Conservation (phyloP, 495 filamentous ascomycete species). For the Aspergillus incahuasiensis region DNA sequence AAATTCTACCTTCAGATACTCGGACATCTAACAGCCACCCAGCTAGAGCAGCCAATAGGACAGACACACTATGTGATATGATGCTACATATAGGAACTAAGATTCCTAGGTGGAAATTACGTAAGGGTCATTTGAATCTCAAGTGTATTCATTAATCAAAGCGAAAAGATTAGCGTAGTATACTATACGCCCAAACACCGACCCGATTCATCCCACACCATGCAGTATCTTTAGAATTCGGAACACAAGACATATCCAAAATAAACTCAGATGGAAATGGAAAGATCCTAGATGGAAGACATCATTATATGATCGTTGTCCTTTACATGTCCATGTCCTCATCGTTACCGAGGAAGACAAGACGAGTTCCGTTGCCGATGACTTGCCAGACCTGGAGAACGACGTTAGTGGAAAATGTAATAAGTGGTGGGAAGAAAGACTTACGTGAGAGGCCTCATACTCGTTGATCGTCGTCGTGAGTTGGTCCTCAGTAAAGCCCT, state of each 20-base stretch:
- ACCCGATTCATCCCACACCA: slow-evolving; percentile 4
- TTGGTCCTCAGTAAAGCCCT: slow-evolving; percentile 95
- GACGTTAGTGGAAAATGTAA: slow-evolving; percentile 16
- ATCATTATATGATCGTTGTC: not conserved
- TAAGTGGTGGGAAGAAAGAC: slow-evolving; percentile 31
- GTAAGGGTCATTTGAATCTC: too few species aligned
- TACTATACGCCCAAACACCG: slow-evolving; percentile 15
- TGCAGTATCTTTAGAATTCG: slow-evolving; percentile 3
- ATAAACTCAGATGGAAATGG: not conserved
- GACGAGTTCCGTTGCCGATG: slow-evolving; percentile 72
- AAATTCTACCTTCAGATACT: too few species aligned
- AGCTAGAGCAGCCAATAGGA: too few species aligned
- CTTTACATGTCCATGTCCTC: slow-evolving; percentile 51
- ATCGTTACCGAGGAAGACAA: slow-evolving; percentile 72
- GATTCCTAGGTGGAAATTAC: too few species aligned
- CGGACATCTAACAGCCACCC: too few species aligned
- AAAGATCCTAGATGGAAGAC: not conserved
- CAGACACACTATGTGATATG: too few species aligned
- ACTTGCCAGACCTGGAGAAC: slow-evolving; percentile 85
- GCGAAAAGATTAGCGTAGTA: slow-evolving; percentile 6
- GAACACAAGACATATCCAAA: slow-evolving; percentile 3
- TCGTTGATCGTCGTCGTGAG: slow-evolving; percentile 81
- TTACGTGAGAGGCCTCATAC: slow-evolving; percentile 82
- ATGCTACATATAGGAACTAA: too few species aligned
- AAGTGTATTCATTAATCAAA: not conserved